These are phyloP conservation scores for Otatea glauca DNA, from an alignment of 176 grass and related monocot genomes.

Conservation along the genomic window DNA sequence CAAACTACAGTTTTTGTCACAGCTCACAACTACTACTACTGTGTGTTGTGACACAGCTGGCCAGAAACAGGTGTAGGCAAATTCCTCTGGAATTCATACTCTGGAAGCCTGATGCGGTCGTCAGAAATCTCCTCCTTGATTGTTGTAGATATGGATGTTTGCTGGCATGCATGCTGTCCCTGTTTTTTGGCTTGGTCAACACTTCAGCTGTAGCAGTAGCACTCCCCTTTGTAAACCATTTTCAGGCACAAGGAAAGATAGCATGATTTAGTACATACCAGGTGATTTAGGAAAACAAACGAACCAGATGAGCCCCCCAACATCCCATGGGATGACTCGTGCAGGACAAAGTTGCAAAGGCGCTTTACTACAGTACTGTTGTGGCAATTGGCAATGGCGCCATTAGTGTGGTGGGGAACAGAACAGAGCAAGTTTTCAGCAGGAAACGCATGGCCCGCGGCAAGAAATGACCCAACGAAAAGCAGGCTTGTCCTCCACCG, in stretches of 20 bases:
- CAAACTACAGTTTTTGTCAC: background rate
- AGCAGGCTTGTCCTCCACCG: constrained; percentile 10
- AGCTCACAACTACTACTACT: background rate
- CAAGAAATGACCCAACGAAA: background rate
- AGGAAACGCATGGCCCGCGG: background rate
- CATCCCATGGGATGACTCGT: background rate
- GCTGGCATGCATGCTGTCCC: background rate
- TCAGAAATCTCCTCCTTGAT: background rate
- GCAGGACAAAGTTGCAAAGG: background rate
- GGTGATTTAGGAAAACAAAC: background rate
- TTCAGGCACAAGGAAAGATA: no score
- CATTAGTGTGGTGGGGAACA: background rate
- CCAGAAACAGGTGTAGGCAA: background rate
- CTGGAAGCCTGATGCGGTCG: background rate
- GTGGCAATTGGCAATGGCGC: background rate
- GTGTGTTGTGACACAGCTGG: background rate
- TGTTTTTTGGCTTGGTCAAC: background rate
- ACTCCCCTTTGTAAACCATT: background rate
- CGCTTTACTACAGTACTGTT: background rate
- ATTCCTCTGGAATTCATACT: background rate
- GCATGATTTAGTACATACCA: background rate
- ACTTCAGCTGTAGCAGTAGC: background rate
- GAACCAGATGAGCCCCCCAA: background rate
- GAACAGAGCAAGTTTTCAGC: background rate
- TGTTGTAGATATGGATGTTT: background rate